A percentile compares a stretch with the other conserved stretches of the same genome.
phyloP scores from a whole-genome alignment of 169 alveolate species.

The Eimeria mitis region DNA sequence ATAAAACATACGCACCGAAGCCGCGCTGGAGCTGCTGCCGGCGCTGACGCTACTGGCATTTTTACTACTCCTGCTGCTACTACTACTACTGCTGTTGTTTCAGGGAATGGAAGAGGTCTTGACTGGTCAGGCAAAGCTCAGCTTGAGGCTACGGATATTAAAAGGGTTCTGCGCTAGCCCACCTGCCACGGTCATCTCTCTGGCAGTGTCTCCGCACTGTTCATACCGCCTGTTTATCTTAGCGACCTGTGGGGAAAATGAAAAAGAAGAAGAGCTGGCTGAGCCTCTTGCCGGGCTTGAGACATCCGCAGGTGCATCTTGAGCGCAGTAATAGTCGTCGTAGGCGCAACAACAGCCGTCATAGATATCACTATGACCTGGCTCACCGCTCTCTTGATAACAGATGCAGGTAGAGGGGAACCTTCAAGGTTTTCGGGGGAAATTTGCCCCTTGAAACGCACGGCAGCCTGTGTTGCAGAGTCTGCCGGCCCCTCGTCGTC shows the following conservation, averaged over 20 bases:
- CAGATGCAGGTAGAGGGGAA: slow-evolving; percentile 5
- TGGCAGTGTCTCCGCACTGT: slow-evolving; percentile 30
- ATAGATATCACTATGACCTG: neutral
- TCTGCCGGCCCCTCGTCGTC: neutral
- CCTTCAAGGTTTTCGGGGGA: neutral
- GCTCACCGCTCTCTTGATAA: slow-evolving; percentile 29
- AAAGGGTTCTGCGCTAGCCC: neutral
- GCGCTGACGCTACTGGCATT: neutral
- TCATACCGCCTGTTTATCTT: slow-evolving; percentile 42
- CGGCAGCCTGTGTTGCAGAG: neutral
- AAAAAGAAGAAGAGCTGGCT: neutral
- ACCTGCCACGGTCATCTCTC: slow-evolving; percentile 19
- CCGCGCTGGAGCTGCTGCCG: neutral
- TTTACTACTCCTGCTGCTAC: no score
- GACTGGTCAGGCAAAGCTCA: neutral
- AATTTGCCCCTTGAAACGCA: neutral
- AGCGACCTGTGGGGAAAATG: neutral
- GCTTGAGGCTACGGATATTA: neutral
- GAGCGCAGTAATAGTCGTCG: neutral
- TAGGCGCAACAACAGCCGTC: neutral
- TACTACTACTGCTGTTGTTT: slow-evolving; percentile 3
- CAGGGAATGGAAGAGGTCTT: neutral
- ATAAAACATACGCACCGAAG: neutral
- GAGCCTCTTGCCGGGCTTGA: neutral
- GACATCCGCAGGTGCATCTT: neutral